Evolutionary conservation across 176 grass and related monocot genomes (phyloP).

Genomic region (Oryza australiensis): DNA sequence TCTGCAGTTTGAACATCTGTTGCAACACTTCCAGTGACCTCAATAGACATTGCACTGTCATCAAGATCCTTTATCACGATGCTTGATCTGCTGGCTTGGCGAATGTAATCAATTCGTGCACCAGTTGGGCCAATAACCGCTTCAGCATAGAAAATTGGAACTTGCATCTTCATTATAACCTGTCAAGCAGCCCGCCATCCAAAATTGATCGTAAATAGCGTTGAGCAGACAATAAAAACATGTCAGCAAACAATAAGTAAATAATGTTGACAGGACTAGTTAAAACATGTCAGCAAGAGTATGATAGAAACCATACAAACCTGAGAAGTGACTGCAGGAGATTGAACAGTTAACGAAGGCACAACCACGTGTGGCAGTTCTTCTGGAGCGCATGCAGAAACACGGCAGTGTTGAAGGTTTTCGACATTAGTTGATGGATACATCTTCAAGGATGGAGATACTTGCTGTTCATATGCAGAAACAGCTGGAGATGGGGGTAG

Average conservation of each 20-base stretch:
- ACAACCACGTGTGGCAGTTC: neutral
- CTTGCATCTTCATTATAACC: slow-evolving; percentile 49
- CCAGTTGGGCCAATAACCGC: slow-evolving; percentile 47
- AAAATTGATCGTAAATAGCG: slow-evolving; percentile 28
- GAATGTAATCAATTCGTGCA: slow-evolving; percentile 59
- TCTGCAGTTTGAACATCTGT: slow-evolving; percentile 47
- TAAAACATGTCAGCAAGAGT: slow-evolving; percentile 7
- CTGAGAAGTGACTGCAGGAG: slow-evolving; percentile 26
- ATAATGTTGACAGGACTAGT: slow-evolving; percentile 20
- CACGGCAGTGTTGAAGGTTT: slow-evolving; percentile 42
- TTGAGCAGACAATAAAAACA: slow-evolving; percentile 20
- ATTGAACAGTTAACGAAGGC: slow-evolving; percentile 20
- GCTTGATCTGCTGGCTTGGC: slow-evolving; percentile 38
- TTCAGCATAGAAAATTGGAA: slow-evolving; percentile 54
- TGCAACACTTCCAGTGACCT: slow-evolving; percentile 44
- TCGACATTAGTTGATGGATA: slow-evolving; percentile 38
- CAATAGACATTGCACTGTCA: slow-evolving; percentile 38
- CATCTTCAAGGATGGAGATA: slow-evolving; percentile 37
- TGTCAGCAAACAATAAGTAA: slow-evolving; percentile 6
- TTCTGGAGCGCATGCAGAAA: slow-evolving; percentile 44
- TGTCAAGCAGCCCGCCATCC: slow-evolving; percentile 31
- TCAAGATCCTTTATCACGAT: slow-evolving; percentile 34
- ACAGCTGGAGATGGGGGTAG: slow-evolving; percentile 5
- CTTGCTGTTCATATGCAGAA: slow-evolving; percentile 28
- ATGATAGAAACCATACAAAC: slow-evolving; percentile 34